phyloP scores from a whole-genome alignment of 495 filamentous ascomycete genomes.

The Xylona heveae region DNA sequence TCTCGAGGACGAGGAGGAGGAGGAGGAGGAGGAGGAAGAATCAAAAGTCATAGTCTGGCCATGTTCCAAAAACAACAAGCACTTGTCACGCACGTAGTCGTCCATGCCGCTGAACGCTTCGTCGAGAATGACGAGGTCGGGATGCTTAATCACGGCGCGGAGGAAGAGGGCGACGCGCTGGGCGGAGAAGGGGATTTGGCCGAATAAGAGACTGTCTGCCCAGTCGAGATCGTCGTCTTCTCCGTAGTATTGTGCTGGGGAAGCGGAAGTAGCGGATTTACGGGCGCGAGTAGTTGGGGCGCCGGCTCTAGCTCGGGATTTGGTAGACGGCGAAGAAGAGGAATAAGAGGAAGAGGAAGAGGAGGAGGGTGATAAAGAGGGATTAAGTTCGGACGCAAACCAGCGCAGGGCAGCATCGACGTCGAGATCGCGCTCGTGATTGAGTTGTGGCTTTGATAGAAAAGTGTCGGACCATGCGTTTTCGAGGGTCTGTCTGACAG shows the following conservation, averaged over 20 bases:
- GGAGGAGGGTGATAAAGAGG: constrained; percentile 8
- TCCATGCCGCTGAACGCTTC: constrained; percentile 89
- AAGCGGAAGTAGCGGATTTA: background rate
- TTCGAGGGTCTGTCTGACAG: constrained; percentile 52
- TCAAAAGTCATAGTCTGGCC: no score
- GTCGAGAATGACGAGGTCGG: constrained; percentile 79
- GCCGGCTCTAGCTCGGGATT: background rate
- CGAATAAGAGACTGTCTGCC: constrained; percentile 48
- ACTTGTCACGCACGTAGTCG: constrained; percentile 59
- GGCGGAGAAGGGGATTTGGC: constrained; percentile 49
- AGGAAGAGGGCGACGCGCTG: constrained; percentile 76
- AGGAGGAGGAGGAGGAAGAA: no score
- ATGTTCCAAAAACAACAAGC: constrained; percentile 64
- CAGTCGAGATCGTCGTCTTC: constrained; percentile 39
- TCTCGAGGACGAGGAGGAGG: no score
- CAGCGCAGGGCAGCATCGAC: constrained; percentile 46
- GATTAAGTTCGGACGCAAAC: constrained; percentile 58
- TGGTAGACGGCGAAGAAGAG: background rate
- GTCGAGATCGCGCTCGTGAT: constrained; percentile 25
- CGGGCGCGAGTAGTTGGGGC: background rate
- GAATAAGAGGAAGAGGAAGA: constrained; percentile 1
- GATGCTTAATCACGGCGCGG: constrained; percentile 58
- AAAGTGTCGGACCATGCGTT: constrained; percentile 85
- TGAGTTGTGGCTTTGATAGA: constrained; percentile 39
- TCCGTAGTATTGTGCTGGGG: no score